Base-by-base conservation (phyloP, 1,139 yeast genomes). In the Entelexis paramagnoliae region DNA sequence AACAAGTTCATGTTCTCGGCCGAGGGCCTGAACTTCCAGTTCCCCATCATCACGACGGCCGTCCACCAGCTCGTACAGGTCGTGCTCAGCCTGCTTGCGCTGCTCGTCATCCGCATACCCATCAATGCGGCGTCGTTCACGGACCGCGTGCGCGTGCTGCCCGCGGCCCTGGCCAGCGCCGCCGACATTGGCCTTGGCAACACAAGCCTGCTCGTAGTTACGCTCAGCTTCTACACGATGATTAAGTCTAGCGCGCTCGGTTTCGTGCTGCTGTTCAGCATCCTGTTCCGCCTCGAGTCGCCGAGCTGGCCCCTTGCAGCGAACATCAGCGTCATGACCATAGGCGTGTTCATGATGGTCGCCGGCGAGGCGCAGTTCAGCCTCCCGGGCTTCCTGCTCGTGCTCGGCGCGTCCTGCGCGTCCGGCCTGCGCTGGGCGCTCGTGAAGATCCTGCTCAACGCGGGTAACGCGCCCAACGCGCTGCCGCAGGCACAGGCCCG, bases 1-100 rank as follows among this genome's bases (percentile, higher is more conserved):
- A 91, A 91, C 72, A 91, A 89, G 68, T 89, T 96, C 96, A 89
- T 91, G 96, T 91, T 89, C 69, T 89, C 93, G 41, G 65, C 66
- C 46, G 74, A 67, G 65, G 86, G 78, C 16, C 71, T 89, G 55
- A 77, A 85, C 62, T 83, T 91, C 64, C 77, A 79, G 46, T 91
- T 79, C 65, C 98, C 98, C 1, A 76, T 91, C 17, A 68, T 89
- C 28, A 78, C 89, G 48, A 91, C 98, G 0, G 73, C 89, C 6
- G 75, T 83, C 59, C 98, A 91, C 67, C 97, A 91, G 70, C 65
- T 83, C 30, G 77, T 88, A 33, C 75, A 91, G 55, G 55, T 60
- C 34, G 40, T 55, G 8, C 57, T 62, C 39, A 66, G 67, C 32
- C 49, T 52, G 4, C 39, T 70, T 13, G 33, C 63, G 17, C 38